These are phyloP conservation scores for Acacia confusa DNA, from an alignment of 306 rosid species.

Conservation along the genomic window DNA sequence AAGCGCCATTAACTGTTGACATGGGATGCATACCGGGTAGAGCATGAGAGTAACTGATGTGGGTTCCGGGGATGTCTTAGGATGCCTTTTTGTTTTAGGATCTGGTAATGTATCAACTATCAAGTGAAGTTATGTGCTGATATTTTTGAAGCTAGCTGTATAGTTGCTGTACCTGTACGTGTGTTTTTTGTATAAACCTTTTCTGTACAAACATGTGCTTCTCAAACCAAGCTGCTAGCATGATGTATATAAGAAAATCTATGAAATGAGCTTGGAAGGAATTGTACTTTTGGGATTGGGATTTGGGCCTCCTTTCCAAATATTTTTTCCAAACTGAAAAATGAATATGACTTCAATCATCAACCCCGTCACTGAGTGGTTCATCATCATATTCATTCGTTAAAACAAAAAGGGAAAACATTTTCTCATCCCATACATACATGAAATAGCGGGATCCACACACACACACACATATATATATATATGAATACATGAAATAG, in stretches of 20 bases:
- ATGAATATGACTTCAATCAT: not conserved
- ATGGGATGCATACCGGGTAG: conserved; percentile 9
- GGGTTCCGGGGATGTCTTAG: conserved; percentile 15
- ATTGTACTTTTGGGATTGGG: not conserved
- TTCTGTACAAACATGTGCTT: not conserved
- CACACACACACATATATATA: too few relatives aligned
- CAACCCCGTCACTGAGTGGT: not conserved
- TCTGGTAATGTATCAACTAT: conserved; percentile 21
- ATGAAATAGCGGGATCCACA: too few relatives aligned
- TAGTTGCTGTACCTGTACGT: not conserved
- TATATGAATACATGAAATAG: too few relatives aligned
- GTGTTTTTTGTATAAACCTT: too few relatives aligned
- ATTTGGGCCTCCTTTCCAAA: not conserved
- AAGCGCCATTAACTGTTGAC: conserved; percentile 22
- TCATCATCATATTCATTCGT: not conserved
- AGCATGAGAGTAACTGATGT: conserved; percentile 9
- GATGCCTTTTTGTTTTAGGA: conserved; percentile 6
- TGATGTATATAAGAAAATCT: not conserved
- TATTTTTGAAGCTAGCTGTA: not conserved
- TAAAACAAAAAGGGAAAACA: too few relatives aligned
- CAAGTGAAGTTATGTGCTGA: conserved; percentile 1
- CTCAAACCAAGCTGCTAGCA: conserved; percentile 18
- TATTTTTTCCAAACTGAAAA: not conserved
- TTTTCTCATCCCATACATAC: too few relatives aligned
- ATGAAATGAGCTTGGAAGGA: not conserved